Conservation (phyloP, 495 filamentous ascomycete species). For the Amphirosellinia nigrospora region DNA sequence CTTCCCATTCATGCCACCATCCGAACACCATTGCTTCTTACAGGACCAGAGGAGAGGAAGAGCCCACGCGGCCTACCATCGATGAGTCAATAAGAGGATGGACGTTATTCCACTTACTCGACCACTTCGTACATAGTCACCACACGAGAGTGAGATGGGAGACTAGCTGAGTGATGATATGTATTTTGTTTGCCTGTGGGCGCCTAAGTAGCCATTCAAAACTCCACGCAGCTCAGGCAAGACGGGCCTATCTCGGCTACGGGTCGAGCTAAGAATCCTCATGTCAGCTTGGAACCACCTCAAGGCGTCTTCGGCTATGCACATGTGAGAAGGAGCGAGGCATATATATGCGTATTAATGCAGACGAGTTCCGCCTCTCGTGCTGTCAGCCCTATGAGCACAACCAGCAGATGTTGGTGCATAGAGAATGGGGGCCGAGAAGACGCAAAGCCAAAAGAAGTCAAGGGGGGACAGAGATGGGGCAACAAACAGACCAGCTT, state of each 20-base stretch:
- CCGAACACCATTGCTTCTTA: background rate
- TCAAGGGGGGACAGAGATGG: constrained; percentile 6
- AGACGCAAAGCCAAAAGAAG: background rate
- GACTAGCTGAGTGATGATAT: background rate
- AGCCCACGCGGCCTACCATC: background rate
- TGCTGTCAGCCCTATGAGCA: constrained; percentile 23
- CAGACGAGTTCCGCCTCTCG: background rate
- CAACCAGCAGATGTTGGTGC: constrained; percentile 18
- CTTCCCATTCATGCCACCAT: background rate
- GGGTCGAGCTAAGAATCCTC: background rate
- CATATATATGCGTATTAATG: too few species aligned
- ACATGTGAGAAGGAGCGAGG: background rate
- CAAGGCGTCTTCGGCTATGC: background rate
- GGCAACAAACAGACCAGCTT: constrained; percentile 3
- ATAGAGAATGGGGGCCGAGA: constrained; percentile 19
- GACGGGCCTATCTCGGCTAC: background rate
- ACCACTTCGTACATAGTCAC: constrained; percentile 25
- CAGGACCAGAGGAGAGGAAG: background rate
- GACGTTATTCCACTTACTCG: constrained; percentile 24
- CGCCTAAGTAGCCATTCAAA: background rate
- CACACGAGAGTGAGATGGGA: background rate
- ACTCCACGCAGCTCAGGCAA: constrained; percentile 2
- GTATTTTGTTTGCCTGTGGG: constrained; percentile 2
- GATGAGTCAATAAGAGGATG: constrained; percentile 5
- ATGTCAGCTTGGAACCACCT: constrained; percentile 13